phyloP scores from a whole-genome alignment of 306 rosid species.

The Prunus davidiana region DNA sequence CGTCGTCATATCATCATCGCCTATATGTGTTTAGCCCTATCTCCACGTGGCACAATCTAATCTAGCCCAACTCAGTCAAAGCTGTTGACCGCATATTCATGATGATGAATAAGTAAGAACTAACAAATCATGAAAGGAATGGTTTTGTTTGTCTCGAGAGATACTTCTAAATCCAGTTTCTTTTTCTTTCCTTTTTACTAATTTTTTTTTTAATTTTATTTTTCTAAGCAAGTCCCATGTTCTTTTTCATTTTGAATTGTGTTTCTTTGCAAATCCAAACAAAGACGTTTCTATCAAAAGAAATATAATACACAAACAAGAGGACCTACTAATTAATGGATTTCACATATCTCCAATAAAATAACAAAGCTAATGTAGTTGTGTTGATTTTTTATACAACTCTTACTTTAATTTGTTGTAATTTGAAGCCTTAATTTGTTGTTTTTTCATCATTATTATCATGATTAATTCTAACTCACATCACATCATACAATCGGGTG shows the following conservation, averaged over 20 bases:
- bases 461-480: too few relatives aligned
- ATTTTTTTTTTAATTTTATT: not conserved
- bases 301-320: too few relatives aligned
- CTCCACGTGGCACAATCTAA: constrained; percentile 26
- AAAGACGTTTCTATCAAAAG: too few relatives aligned
- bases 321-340: too few relatives aligned
- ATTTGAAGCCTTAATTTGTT: too few relatives aligned
- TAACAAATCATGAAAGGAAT: not conserved
- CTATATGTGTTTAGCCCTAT: not conserved
- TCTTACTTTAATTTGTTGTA: too few relatives aligned
- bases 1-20: constrained; percentile 18
- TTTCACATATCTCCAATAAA: too few relatives aligned
- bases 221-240: not conserved
- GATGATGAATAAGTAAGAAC: not conserved
- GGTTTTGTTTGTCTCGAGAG: constrained; percentile 21
- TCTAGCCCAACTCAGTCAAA: constrained; percentile 9
- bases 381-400: too few relatives aligned
- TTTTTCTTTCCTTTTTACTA: too few relatives aligned
- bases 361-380: too few relatives aligned
- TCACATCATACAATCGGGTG: too few relatives aligned
- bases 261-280: constrained; percentile 3
- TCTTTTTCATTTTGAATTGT: not conserved
- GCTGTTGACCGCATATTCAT: not conserved
- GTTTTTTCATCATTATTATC: too few relatives aligned
- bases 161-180: not conserved